These are phyloP conservation scores for Cucumis variabilis DNA, from an alignment of 331 rosid genomes.

Conservation along the genomic window DNA sequence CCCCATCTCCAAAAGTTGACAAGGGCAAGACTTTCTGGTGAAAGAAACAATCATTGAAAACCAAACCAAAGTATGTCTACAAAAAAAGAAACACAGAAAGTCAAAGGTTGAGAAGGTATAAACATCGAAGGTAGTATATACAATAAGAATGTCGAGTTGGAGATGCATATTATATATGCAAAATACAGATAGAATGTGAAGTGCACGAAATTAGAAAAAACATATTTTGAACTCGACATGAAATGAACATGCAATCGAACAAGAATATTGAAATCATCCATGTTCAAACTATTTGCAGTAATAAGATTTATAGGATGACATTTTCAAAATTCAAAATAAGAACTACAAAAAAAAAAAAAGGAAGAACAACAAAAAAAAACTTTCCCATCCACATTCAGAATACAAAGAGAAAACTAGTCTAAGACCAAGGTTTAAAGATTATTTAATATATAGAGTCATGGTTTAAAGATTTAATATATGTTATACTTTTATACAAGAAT, in stretches of 20 bases:
- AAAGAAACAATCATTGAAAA: constrained; percentile 4
- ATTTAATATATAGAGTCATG: neutral
- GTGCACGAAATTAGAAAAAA: neutral
- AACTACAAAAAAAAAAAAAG: too few relatives aligned
- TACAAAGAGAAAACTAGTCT: neutral
- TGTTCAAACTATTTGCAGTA: too few relatives aligned
- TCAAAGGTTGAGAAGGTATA: neutral
- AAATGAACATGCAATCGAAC: constrained; percentile 90
- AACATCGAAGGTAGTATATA: neutral
- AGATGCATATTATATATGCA: neutral
- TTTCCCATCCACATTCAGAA: neutral
- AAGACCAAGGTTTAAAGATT: neutral
- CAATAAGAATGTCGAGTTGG: neutral
- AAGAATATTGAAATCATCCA: neutral
- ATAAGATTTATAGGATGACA: neutral
- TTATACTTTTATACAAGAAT: neutral
- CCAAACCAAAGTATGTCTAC: neutral
- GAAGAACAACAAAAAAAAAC: too few relatives aligned
- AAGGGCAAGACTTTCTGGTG: constrained; percentile 71
- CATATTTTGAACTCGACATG: constrained; percentile 77
- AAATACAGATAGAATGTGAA: neutral
- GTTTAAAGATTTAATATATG: neutral
- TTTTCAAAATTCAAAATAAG: neutral
- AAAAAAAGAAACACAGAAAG: neutral
- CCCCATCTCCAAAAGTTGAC: constrained; percentile 80